Evolutionary conservation across 805 yeast species (phyloP), one percentile per base, ranked within the genome.

Genomic region (Saccharomycopsis guyanensis): DNA sequence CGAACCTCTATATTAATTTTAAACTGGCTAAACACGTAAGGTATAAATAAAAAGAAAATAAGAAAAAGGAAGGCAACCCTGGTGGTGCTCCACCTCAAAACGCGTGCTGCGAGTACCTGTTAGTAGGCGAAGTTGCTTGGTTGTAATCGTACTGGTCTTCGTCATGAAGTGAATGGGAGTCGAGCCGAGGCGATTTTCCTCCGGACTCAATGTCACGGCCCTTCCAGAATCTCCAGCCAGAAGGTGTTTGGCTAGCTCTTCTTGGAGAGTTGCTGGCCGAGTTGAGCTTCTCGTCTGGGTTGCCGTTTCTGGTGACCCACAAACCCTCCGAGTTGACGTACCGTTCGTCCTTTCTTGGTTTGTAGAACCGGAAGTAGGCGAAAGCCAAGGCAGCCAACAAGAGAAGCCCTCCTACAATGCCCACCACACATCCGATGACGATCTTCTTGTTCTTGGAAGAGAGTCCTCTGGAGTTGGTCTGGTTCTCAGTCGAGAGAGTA

Each of bases 371-470:
- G 48, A 42, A 49, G 33, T 46, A 51, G n/a, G 43, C 45, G 38
- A 50, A 62, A 4, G 60, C 62, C n/a, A 65, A 62, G 4, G 62
- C 68, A 3, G 67, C 68, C 35, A 68, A 46, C 2, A 70, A 61
- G n/a, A 79, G 58, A 0, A 75, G 53, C 2, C 89, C 85, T 0
- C 80, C 78, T 43, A 86, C 86, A 12, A 83, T 72, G 46, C 88
- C 88, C 4, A 82, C 81, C 24, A 77, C 81, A 49, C 80, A 79
- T 34, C 88, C 88, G 43, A 80, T 71, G 20, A 82, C 76, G 31
- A 81, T 71, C 46, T 72, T 72, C 45, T 74, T 69, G 49, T 73
- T 62, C 42, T 72, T 70, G 13, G 66, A 56, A 1, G 80, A 69
- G 5, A 79, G 62, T 0, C 82, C 82, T 2, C 62, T 56, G 5